Evolutionary conservation across 2,329 filamentous ascomycete species (phyloP).

Genomic region (Davidsoniella australis): DNA sequence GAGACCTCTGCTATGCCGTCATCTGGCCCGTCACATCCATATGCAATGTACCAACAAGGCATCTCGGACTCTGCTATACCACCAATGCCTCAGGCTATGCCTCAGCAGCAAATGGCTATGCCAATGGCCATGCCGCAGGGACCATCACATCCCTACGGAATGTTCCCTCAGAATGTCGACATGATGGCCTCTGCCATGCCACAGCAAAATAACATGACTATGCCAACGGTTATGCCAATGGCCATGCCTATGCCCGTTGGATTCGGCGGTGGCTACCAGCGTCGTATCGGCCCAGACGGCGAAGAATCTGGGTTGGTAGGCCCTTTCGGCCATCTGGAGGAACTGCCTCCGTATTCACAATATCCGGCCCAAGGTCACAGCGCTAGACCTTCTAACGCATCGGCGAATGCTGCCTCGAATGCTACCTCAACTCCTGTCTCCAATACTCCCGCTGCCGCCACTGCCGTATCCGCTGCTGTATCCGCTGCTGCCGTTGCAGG

Average conservation of each 20-base stretch:
- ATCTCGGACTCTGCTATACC: slow-evolving; percentile 5
- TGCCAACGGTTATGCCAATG: slow-evolving; percentile 32
- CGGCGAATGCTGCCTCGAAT: slow-evolving; percentile 13
- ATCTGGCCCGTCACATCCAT: slow-evolving; percentile 11
- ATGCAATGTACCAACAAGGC: slow-evolving; percentile 12
- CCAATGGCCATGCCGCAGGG: slow-evolving; percentile 21
- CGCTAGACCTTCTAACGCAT: slow-evolving; percentile 29
- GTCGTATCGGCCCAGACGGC: slow-evolving; percentile 59
- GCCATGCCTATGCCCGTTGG: slow-evolving; percentile 54
- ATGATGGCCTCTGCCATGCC: slow-evolving; percentile 43
- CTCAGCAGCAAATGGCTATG: not conserved
- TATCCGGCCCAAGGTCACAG: slow-evolving; percentile 60
- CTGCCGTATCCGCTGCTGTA: slow-evolving; percentile 4
- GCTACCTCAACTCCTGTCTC: not conserved
- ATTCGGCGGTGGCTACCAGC: slow-evolving; percentile 52
- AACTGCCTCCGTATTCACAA: slow-evolving; percentile 77
- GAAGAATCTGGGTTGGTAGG: slow-evolving; percentile 87
- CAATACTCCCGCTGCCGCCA: slow-evolving; percentile 1
- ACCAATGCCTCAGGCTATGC: not conserved
- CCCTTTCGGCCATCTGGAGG: slow-evolving; percentile 75
- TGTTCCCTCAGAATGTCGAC: slow-evolving; percentile 71
- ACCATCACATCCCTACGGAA: slow-evolving; percentile 69
- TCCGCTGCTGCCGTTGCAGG: not conserved
- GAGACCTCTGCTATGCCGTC: slow-evolving; percentile 5
- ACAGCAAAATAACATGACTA: slow-evolving; percentile 30